Conservation (phyloP, 768 basidiomycete species). For the Tylopilus subfusipes region DNA sequence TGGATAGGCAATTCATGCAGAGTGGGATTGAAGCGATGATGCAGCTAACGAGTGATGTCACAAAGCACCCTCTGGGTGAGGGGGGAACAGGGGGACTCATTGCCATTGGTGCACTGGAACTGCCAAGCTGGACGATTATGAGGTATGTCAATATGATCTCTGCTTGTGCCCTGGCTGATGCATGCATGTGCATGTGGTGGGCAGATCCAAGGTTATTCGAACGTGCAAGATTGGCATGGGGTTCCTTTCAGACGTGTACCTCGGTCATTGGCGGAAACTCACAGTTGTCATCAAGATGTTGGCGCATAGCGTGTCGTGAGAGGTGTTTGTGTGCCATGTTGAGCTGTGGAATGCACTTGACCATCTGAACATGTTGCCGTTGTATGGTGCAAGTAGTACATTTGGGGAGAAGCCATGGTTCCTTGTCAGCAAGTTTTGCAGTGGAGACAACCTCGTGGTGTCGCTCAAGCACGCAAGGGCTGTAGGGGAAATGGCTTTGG, state of each 20-base stretch:
- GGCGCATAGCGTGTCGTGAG: slow-evolving; percentile 53
- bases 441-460: slow-evolving; percentile 59
- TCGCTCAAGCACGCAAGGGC: slow-evolving; percentile 43
- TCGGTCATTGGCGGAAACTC: slow-evolving; percentile 66
- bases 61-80: neutral
- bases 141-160: slow-evolving; percentile 32
- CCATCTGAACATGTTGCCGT: slow-evolving; percentile 67
- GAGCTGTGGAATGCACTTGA: slow-evolving; percentile 67
- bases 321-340: slow-evolving; percentile 67
- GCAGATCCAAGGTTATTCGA: slow-evolving; percentile 69
- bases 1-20: slow-evolving; percentile 67
- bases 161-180: neutral
- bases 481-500: neutral
- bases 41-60: slow-evolving; percentile 45
- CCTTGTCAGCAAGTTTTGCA: slow-evolving; percentile 71
- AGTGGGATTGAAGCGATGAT: slow-evolving; percentile 68
- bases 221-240: slow-evolving; percentile 68
- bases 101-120: slow-evolving; percentile 13
- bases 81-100: neutral
- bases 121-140: slow-evolving; percentile 77
- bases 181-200: neutral
- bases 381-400: slow-evolving; percentile 76
- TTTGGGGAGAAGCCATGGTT: slow-evolving; percentile 72
- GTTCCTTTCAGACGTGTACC: slow-evolving; percentile 74
- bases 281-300: slow-evolving; percentile 74